Conservation (phyloP, 2,329 filamentous ascomycete genomes). For the Penicillium hesseltinei region DNA sequence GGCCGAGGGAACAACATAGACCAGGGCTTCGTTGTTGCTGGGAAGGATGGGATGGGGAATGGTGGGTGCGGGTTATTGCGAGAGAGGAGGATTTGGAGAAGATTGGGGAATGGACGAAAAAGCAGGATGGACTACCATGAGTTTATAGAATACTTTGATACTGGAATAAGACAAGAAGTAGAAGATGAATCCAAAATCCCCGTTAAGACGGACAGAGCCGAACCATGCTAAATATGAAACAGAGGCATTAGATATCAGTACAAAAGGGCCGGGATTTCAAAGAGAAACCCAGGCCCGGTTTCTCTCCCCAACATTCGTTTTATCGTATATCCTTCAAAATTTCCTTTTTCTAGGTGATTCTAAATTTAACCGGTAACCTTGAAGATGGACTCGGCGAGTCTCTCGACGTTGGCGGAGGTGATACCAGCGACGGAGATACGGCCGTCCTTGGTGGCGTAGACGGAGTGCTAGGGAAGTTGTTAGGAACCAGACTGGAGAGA, state of each 20-base stretch:
- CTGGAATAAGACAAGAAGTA: not conserved
- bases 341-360: not conserved
- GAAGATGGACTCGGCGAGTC: conserved; percentile 52
- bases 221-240: conserved; percentile 28
- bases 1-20: too few relatives aligned
- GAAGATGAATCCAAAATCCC: conserved; percentile 20
- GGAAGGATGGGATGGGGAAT: too few relatives aligned
- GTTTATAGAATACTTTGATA: not conserved
- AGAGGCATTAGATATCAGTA: conserved; percentile 31
- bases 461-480: conserved; percentile 64
- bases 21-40: too few relatives aligned
- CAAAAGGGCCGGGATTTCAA: conserved; percentile 14
- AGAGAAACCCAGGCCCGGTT: conserved; percentile 1
- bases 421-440: conserved; percentile 53
- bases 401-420: conserved; percentile 50
- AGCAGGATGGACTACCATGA: not conserved
- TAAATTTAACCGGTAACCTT: conserved; percentile 48
- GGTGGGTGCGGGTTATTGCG: too few relatives aligned
- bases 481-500: conserved; percentile 8
- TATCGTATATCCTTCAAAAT: conserved; percentile 8
- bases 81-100: not conserved
- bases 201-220: conserved; percentile 24
- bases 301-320: conserved; percentile 7
- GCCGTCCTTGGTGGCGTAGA: conserved; percentile 85
- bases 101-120: not conserved